Conservation (phyloP, 2,329 filamentous ascomycete genomes). For the Colletotrichum sp. region DNA sequence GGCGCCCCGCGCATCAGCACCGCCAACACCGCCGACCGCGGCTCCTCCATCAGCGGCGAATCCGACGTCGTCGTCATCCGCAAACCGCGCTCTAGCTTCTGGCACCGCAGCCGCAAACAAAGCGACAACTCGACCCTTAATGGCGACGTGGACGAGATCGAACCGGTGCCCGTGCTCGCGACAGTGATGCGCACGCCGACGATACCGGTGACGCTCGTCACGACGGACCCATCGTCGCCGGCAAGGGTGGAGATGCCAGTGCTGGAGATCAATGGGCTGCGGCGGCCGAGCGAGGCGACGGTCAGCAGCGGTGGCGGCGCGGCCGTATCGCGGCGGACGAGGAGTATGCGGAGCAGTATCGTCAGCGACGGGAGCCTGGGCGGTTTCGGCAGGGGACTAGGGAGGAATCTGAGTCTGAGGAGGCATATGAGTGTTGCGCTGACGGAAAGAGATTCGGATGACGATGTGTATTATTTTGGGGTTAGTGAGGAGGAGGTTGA, state of each 20-base stretch:
- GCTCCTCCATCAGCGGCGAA: neutral
- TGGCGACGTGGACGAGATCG: conserved; percentile 2
- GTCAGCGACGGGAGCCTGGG: neutral
- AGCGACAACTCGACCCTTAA: conserved; percentile 1
- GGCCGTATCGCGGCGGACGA: neutral
- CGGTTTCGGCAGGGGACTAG: neutral
- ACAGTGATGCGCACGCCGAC: neutral
- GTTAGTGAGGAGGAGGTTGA: neutral
- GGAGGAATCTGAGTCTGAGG: neutral
- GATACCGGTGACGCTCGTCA: neutral
- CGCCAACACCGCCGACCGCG: neutral
- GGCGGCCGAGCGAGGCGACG: neutral
- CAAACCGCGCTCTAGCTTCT: conserved; percentile 2
- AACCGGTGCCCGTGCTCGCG: neutral
- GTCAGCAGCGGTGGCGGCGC: neutral
- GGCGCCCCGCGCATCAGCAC: neutral
- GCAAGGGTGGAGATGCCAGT: neutral
- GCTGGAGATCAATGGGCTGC: neutral
- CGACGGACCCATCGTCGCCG: neutral
- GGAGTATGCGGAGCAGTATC: neutral
- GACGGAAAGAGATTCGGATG: conserved; percentile 17
- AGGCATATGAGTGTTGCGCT: conserved; percentile 5
- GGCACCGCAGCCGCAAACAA: neutral
- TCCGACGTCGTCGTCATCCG: neutral
- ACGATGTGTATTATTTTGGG: conserved; percentile 10